Base-by-base conservation (phyloP, 352 stramenopile species). In the Globisporangium spinosum region DNA sequence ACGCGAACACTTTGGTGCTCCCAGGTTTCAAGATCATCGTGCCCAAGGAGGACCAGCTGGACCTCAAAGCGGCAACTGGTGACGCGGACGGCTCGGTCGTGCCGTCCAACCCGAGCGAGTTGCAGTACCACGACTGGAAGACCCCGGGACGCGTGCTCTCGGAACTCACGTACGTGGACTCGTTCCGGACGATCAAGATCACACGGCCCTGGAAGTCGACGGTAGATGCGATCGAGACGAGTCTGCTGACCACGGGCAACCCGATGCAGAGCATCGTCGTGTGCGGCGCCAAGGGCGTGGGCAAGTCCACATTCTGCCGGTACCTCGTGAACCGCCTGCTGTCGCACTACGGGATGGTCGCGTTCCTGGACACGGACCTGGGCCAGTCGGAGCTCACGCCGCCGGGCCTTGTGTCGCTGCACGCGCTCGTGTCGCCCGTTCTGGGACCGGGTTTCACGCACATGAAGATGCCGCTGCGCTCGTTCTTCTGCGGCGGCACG, bases 291-390 rank as follows among this genome's bases (percentile, higher is more conserved):
- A 98, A 98, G 69, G 94, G 95, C 35, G 94, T 98, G 20, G 97
- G 97, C 20, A 99, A 99, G 76, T 98, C 90, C 22, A 98, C 92
- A 12, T 97, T 97, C 75, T 97, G 97, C 68, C 87, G 96, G 58
- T 98, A 97, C 74, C 67, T 97, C 25, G 83, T 97, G 9, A 98
- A 99, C 82, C 85, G 86, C 12, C 67, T 98, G 61, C 80, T 99
- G 6, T 70, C 73, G 2, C 77, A 79, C 59, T 83, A 88, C 45
- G 72, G 71, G 6, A 73, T 76, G 22, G 91, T 99, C 23, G 93
- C 93, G 12, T 97, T 98, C 74, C 74, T 99, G 56, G 97, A 99
- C 75, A 96, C 93, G 25, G 97, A 99, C 71, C 76, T 98, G 25
- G 97, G 97, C 1, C 97, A 99, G 80, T 94, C 95, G 12, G 97